A percentile compares a stretch with the other conserved stretches of the same genome.
Conservation (phyloP, 2,329 filamentous ascomycete species). For the Ambrosiella xylebori region DNA sequence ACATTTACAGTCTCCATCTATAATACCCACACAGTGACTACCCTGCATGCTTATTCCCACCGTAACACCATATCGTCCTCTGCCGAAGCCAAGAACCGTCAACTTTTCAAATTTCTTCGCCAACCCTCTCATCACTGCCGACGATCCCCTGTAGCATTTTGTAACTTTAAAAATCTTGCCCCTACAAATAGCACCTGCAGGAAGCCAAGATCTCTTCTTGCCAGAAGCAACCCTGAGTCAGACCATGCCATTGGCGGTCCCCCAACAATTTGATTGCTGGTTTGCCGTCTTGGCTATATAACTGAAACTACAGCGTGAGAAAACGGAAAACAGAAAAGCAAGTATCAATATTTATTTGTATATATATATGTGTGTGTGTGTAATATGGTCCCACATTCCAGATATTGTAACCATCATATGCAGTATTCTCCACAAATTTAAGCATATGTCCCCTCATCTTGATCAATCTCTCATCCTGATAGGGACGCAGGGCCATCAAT, state of each 20-base stretch:
- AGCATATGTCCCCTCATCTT: not conserved
- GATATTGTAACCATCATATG: not conserved
- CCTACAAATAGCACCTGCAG: too few species aligned
- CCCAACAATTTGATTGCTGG: too few species aligned
- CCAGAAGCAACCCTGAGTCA: too few species aligned
- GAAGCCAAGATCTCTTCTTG: too few species aligned
- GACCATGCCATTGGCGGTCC: too few species aligned
- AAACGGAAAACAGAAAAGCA: too few species aligned
- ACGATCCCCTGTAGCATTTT: not conserved
- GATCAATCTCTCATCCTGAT: not conserved
- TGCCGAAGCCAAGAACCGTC: not conserved
- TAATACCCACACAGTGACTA: not conserved
- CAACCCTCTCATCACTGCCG: not conserved
- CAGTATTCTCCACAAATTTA: not conserved
- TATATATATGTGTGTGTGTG: too few species aligned
- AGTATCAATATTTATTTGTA: too few species aligned
- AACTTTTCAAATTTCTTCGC: not conserved
- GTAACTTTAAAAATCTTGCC: not conserved
- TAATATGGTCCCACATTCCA: too few species aligned
- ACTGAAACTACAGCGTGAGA: too few species aligned
- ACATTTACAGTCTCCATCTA: not conserved
- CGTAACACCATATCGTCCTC: not conserved
- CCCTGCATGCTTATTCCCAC: slow-evolving; percentile 1
- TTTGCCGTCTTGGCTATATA: too few species aligned
- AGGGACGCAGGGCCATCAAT: too few species aligned